A percentile compares a stretch with the other conserved stretches of the same genome.
Evolutionary conservation across 1,284 basidiomycete genomes (phyloP).

Genomic region (Wolfiporia cocos): DNA sequence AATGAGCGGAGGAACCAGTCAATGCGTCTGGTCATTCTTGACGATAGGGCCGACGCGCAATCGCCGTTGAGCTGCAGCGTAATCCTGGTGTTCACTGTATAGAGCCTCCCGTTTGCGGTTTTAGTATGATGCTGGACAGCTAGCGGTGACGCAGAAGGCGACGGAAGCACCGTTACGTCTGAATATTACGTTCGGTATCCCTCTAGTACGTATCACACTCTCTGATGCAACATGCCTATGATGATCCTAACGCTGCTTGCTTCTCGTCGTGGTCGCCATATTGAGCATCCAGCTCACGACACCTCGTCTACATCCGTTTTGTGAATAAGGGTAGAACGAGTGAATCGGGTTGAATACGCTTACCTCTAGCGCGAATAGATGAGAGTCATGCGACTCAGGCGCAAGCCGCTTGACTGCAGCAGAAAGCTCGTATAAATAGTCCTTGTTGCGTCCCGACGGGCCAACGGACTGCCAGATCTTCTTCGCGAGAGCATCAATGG

Average conservation of each 20-base stretch:
- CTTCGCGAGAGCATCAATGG: constrained; percentile 58
- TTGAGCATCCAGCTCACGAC: constrained; percentile 23
- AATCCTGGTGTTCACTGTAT: too few relatives aligned
- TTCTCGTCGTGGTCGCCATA: neutral
- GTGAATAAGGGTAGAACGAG: constrained; percentile 1
- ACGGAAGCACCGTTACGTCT: too few relatives aligned
- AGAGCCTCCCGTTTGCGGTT: too few relatives aligned
- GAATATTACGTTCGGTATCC: too few relatives aligned
- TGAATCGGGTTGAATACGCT: too few relatives aligned
- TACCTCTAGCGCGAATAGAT: constrained; percentile 74
- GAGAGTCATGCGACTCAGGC: constrained; percentile 69
- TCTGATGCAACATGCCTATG: constrained; percentile 1
- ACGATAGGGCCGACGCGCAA: too few relatives aligned
- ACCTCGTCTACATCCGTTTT: constrained; percentile 20
- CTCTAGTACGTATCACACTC: too few relatives aligned
- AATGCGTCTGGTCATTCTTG: too few relatives aligned
- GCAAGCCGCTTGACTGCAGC: constrained; percentile 64
- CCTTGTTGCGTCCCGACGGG: constrained; percentile 84
- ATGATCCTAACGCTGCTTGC: neutral
- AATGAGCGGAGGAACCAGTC: too few relatives aligned
- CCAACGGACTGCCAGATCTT: constrained; percentile 72
- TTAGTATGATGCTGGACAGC: too few relatives aligned
- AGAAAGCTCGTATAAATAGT: constrained; percentile 75
- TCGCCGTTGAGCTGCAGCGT: too few relatives aligned
- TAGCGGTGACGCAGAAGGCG: too few relatives aligned